Percentiles rank a stretch among this genome's conserved stretches.
Evolutionary conservation across 805 yeast species (phyloP).

Genomic region (Middelhovenomyces tepae): DNA sequence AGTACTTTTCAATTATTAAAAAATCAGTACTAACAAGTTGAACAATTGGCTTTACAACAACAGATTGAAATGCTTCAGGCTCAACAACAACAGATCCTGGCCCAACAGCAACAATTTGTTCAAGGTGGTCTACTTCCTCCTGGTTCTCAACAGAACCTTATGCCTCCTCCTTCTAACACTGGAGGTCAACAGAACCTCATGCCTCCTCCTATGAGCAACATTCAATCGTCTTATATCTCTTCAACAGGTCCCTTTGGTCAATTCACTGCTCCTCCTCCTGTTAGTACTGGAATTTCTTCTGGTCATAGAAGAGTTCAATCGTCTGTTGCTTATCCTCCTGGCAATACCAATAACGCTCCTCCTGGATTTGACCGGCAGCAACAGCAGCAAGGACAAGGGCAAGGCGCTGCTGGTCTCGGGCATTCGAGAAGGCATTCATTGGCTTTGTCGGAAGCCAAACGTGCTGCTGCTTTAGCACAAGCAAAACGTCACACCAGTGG

Average conservation of each 20-base stretch:
- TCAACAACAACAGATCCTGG: constrained; percentile 78
- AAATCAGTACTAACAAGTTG: constrained; percentile 36
- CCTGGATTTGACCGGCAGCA: not conserved
- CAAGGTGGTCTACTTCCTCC: constrained; percentile 22
- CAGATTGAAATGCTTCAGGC: constrained; percentile 87
- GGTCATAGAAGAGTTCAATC: constrained; percentile 31
- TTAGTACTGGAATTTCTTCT: constrained; percentile 9
- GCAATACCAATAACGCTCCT: no score
- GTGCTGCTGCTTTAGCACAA: constrained; percentile 90
- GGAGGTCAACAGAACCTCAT: constrained; percentile 10
- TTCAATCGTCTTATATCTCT: constrained; percentile 15
- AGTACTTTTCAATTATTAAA: constrained; percentile 19
- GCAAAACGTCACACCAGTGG: constrained; percentile 38
- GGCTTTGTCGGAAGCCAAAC: constrained; percentile 85
- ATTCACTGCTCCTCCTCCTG: constrained; percentile 17
- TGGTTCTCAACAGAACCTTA: constrained; percentile 8
- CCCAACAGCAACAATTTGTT: constrained; percentile 48
- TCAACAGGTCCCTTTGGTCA: constrained; percentile 20
- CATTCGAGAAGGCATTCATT: constrained; percentile 88
- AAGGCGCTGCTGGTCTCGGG: constrained; percentile 35
- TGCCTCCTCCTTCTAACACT: constrained; percentile 13
- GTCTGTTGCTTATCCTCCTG: no score
- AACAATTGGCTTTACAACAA: constrained; percentile 66
- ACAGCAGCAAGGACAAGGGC: not conserved
- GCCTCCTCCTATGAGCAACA: constrained; percentile 12